Percentiles rank a stretch among this genome's conserved stretches.
Evolutionary conservation across 2,329 filamentous ascomycete species (phyloP).

Genomic region (Colletotrichum limetticola): DNA sequence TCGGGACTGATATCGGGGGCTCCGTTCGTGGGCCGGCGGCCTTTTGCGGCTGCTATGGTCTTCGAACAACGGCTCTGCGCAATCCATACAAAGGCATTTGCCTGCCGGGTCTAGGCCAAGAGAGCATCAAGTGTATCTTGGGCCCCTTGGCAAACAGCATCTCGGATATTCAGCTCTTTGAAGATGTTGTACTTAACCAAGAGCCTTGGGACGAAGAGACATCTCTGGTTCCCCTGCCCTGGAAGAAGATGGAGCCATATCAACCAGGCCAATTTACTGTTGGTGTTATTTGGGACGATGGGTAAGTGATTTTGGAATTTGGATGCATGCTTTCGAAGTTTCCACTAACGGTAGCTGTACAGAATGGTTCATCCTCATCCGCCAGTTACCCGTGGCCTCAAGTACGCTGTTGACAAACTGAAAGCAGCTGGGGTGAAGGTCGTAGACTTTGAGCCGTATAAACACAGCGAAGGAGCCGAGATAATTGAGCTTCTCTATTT

Average conservation of each 20-base stretch:
- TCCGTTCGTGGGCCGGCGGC: constrained; percentile 56
- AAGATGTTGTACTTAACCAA: constrained; percentile 48
- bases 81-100: constrained; percentile 44
- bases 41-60: constrained; percentile 55
- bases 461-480: constrained; percentile 37
- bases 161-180: constrained; percentile 49
- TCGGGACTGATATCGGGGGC: constrained; percentile 60
- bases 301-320: constrained; percentile 19
- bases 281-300: constrained; percentile 40
- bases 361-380: constrained; percentile 40
- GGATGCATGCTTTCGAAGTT: neutral
- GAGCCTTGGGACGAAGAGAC: constrained; percentile 55
- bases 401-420: constrained; percentile 32
- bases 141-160: constrained; percentile 40
- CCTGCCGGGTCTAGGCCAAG: constrained; percentile 44
- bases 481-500: constrained; percentile 39
- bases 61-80: constrained; percentile 50
- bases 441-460: constrained; percentile 38
- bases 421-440: constrained; percentile 38
- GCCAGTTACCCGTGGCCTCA: constrained; percentile 38
- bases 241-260: constrained; percentile 43
- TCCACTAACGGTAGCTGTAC: neutral
- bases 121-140: constrained; percentile 45
- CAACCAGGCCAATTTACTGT: constrained; percentile 28
- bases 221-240: constrained; percentile 51